These are phyloP conservation scores for Phycomyces blakesleeanus DNA, from an alignment of 192 early-diverging fungal species.

Conservation along the genomic window DNA sequence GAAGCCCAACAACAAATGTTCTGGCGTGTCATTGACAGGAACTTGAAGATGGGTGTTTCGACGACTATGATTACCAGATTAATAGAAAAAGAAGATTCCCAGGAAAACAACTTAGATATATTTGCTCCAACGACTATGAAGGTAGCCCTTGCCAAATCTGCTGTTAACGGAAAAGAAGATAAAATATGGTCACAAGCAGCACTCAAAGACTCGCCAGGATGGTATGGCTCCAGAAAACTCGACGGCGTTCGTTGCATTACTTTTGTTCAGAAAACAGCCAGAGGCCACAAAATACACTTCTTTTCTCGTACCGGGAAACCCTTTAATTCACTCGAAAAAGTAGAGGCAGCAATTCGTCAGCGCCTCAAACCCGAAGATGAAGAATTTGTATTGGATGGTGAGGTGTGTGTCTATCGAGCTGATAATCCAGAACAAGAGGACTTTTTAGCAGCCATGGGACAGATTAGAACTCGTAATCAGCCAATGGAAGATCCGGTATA, in stretches of 20 bases:
- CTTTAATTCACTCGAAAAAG: conserved; percentile 25
- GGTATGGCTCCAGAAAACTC: conserved; percentile 47
- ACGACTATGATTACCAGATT: conserved; percentile 12
- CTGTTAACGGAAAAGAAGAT: neutral
- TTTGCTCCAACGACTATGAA: conserved; percentile 7
- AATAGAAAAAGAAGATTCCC: neutral
- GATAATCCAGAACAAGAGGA: conserved; percentile 15
- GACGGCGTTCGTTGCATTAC: conserved; percentile 51
- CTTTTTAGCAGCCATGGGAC: conserved; percentile 21
- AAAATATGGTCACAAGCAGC: neutral
- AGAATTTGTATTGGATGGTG: conserved; percentile 44
- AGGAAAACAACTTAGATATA: neutral
- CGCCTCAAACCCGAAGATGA: neutral
- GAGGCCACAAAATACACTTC: conserved; percentile 24
- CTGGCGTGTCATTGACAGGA: conserved; percentile 31
- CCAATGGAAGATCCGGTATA: conserved; percentile 36
- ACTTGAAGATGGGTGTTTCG: conserved; percentile 34
- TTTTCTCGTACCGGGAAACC: conserved; percentile 39
- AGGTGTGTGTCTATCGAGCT: conserved; percentile 40
- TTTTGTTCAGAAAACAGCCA: conserved; percentile 14
- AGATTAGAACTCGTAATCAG: conserved; percentile 12
- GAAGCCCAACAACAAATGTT: conserved; percentile 20
- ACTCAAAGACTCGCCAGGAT: conserved; percentile 3
- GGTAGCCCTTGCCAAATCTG: conserved; percentile 25
- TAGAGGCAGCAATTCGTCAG: conserved; percentile 14